phyloP scores from a whole-genome alignment of 169 alveolate genomes.

The Plasmodium sp. region DNA sequence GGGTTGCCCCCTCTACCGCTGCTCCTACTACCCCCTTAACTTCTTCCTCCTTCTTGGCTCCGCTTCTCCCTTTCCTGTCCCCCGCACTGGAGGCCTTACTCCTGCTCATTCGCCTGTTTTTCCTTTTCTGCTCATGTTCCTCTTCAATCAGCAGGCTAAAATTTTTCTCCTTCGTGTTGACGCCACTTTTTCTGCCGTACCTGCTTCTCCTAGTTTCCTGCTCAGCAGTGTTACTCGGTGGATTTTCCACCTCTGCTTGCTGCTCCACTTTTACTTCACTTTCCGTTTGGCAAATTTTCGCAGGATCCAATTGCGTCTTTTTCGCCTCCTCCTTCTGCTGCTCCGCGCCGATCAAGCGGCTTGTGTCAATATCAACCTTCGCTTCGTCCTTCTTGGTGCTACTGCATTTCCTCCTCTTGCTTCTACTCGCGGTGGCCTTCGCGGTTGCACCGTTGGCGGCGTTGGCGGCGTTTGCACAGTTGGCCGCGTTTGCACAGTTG shows the following conservation, averaged over 20 bases:
- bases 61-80: background rate
- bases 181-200: conserved; percentile 50
- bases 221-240: background rate
- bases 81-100: conserved; percentile 9
- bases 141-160: conserved; percentile 12
- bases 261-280: background rate
- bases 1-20: background rate
- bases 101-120: background rate
- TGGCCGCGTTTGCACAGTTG: no score
- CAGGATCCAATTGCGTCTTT: background rate
- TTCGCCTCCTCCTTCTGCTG: background rate
- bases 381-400: background rate
- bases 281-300: background rate
- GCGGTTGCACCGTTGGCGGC: background rate
- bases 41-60: background rate
- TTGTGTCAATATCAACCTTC: background rate
- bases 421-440: background rate
- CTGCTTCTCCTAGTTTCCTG: conserved; percentile 13
- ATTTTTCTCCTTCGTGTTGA: conserved; percentile 27
- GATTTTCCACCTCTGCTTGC: background rate
- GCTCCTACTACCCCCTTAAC: background rate
- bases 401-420: background rate
- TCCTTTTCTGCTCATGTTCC: conserved; percentile 19
- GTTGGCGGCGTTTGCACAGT: no score
- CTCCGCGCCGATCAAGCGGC: background rate